Evolutionary conservation across 495 filamentous ascomycete species (phyloP), one percentile per base, ranked within the genome.

Genomic region (Lophium mytilinum): DNA sequence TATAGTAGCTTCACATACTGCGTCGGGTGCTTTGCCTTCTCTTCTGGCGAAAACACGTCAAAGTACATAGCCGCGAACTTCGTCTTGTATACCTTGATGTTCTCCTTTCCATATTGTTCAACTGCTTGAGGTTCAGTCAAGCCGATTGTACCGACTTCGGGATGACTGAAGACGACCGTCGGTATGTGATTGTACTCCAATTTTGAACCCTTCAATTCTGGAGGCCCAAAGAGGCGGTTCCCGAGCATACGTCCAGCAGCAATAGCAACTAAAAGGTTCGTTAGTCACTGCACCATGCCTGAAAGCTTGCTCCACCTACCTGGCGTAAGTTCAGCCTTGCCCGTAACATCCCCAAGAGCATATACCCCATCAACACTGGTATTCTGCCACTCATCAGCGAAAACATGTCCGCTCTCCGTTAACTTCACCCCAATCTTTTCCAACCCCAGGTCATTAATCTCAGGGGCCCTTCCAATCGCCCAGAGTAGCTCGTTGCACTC

Each of bases 361-460:
- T 84, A 83, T 51, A 83, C 69, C 37, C 78, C 78, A 30, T 76
- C 69, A 2, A 73, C 73, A 17, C 61, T 76, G 14, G 78, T 80
- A 64, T 83, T 84, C 70, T 84, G 80, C 67, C 75, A 83, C 51
- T 81, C 76, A 47, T 83, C 80, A 8, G 80, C 79, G 39, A 61
- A 50, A 46, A 84, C 67, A 55, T 80, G 71, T n/a, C 77, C 76
- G 18, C 60, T 67, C 34, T 69, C 14, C 11, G 37, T 53, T 1
- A 56, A 37, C 24, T 57, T 37, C 37, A 63, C 51, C 4, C 55
- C 63, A 14, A 56, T 41, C 4, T 39, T 39, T 11, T 51, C 40
- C 15, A 66, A 41, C 9, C 53, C 18, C 21, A 63, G 35, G 15
- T 50, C 37, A 14, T 62, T 39, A 33, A 55, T 49, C 30, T 60